A percentile compares a stretch with the other conserved stretches of the same genome.
These are phyloP conservation scores for Triticum monococcum DNA, from an alignment of 176 grass and related monocot species.

Conservation along the genomic window DNA sequence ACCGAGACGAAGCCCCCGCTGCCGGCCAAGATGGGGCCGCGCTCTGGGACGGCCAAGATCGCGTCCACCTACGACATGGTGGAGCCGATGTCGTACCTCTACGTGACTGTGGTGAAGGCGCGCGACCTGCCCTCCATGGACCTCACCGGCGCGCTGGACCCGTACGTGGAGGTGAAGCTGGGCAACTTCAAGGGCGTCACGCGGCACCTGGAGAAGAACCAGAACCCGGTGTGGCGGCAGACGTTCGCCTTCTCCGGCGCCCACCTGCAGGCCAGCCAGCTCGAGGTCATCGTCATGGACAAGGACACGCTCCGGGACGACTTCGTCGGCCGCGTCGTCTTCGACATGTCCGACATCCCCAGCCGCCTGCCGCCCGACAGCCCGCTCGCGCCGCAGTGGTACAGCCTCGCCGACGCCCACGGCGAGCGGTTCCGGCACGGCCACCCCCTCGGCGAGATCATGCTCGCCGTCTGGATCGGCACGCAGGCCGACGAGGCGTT, in stretches of 20 bases:
- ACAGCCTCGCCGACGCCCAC: slow-evolving; percentile 40
- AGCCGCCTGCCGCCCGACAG: slow-evolving; percentile 65
- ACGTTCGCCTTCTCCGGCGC: slow-evolving; percentile 74
- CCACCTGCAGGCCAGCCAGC: slow-evolving; percentile 44
- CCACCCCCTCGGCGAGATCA: slow-evolving; percentile 38
- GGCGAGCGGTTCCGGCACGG: slow-evolving; percentile 59
- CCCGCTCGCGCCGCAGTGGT: slow-evolving; percentile 84
- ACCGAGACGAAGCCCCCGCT: slow-evolving; percentile 48
- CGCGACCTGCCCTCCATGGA: slow-evolving; percentile 69
- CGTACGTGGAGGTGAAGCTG: slow-evolving; percentile 76
- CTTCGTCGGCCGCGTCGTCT: slow-evolving; percentile 56
- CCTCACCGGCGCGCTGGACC: slow-evolving; percentile 74
- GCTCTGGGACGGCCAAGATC: slow-evolving; percentile 47
- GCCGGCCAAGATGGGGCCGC: slow-evolving; percentile 48
- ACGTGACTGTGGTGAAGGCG: slow-evolving; percentile 68
- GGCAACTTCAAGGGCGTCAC: slow-evolving; percentile 76
- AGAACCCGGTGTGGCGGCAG: slow-evolving; percentile 76
- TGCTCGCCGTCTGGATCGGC: slow-evolving; percentile 65
- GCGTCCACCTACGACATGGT: slow-evolving; percentile 79
- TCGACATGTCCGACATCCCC: slow-evolving; percentile 61
- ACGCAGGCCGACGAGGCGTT: slow-evolving; percentile 88
- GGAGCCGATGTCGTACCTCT: slow-evolving; percentile 58
- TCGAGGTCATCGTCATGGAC: slow-evolving; percentile 77
- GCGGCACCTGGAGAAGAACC: slow-evolving; percentile 58
- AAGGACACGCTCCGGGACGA: slow-evolving; percentile 69